A percentile compares a stretch with the other conserved stretches of the same genome.
Evolutionary conservation across 768 basidiomycete genomes (phyloP).

Genomic region (Tulasnella sp.): DNA sequence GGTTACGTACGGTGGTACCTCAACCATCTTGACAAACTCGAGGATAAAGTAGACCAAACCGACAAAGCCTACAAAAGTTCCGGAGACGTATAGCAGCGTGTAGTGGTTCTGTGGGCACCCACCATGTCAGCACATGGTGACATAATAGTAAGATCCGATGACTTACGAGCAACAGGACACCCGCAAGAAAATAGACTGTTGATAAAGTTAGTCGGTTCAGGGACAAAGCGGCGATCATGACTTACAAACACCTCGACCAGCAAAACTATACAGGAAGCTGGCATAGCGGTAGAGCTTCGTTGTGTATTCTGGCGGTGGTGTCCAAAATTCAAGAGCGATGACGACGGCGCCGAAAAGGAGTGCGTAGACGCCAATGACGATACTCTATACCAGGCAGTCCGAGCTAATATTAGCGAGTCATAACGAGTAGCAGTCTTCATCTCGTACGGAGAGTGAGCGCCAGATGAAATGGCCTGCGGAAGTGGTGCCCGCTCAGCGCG

Average conservation of each 20-base stretch:
- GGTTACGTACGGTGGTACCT: conserved; percentile 25
- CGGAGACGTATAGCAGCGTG: conserved; percentile 27
- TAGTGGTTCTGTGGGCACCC: conserved; percentile 20
- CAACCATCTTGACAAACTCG: conserved; percentile 26
- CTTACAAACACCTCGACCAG: conserved; percentile 29
- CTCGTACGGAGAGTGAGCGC: conserved; percentile 14
- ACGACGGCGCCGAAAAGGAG: conserved; percentile 25
- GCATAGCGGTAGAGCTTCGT: conserved; percentile 26
- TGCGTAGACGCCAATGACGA: conserved; percentile 28
- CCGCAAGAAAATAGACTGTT: conserved; percentile 14
- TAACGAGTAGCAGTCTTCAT: not conserved
- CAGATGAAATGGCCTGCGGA: conserved; percentile 3
- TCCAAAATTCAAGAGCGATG: conserved; percentile 25
- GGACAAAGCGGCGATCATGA: not conserved
- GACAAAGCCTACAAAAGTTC: conserved; percentile 24
- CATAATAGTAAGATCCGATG: not conserved
- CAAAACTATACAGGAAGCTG: conserved; percentile 28
- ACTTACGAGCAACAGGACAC: not conserved
- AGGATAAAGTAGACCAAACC: conserved; percentile 26
- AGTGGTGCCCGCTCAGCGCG: no score
- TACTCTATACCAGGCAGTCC: conserved; percentile 16
- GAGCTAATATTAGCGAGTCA: not conserved
- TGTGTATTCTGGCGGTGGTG: conserved; percentile 27
- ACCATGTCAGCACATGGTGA: not conserved
- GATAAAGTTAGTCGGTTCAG: not conserved